Evolutionary conservation across 192 early-diverging fungal genomes (phyloP).

Genomic region (Dimargaris verticillata): DNA sequence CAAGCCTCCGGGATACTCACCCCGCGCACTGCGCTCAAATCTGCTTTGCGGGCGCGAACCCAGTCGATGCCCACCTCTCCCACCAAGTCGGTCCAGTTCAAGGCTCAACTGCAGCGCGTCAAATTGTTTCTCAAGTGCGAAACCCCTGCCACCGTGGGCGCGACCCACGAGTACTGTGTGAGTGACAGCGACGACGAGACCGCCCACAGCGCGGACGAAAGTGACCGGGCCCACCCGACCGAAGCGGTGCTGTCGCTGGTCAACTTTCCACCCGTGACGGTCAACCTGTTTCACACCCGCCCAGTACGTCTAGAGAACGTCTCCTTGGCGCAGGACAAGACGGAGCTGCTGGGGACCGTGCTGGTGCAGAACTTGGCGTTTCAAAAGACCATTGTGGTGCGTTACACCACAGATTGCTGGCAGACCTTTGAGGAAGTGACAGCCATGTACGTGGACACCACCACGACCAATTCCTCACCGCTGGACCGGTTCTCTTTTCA

Average conservation of each 20-base stretch:
- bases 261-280: slow-evolving; percentile 22
- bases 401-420: slow-evolving; percentile 77
- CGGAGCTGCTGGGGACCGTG: slow-evolving; percentile 41
- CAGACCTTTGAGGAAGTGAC: slow-evolving; percentile 41
- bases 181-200: slow-evolving; percentile 14
- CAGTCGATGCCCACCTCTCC: slow-evolving; percentile 22
- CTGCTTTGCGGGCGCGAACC: slow-evolving; percentile 12
- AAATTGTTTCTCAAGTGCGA: slow-evolving; percentile 53
- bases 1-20: too few species aligned
- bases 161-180: slow-evolving; percentile 20
- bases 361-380: slow-evolving; percentile 76
- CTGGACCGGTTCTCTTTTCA: slow-evolving; percentile 58
- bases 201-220: neutral
- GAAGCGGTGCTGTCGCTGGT: slow-evolving; percentile 18
- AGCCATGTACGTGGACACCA: slow-evolving; percentile 44
- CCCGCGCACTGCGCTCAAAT: slow-evolving; percentile 13
- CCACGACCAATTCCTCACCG: slow-evolving; percentile 27
- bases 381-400: slow-evolving; percentile 60
- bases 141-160: slow-evolving; percentile 34
- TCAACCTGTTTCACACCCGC: slow-evolving; percentile 24
- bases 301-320: slow-evolving; percentile 43
- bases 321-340: slow-evolving; percentile 29
- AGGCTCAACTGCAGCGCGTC: slow-evolving; percentile 47
- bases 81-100: slow-evolving; percentile 49
- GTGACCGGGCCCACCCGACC: neutral